Percentiles rank a stretch among this genome's conserved stretches.
phyloP scores from a whole-genome alignment of 2,329 filamentous ascomycete species.

The Ophiostoma ulmi region DNA sequence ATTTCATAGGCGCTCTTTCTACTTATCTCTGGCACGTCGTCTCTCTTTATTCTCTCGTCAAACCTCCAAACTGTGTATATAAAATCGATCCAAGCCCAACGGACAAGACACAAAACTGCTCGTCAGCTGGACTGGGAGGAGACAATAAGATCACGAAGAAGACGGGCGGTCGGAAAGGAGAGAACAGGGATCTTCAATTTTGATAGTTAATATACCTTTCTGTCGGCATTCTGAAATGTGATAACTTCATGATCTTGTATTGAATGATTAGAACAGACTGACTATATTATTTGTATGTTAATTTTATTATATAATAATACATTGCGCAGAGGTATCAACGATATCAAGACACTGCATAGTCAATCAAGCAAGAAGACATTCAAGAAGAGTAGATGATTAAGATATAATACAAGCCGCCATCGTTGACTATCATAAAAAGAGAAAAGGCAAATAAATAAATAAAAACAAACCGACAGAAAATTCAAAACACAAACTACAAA shows the following conservation, averaged over 20 bases:
- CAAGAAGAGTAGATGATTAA: not conserved
- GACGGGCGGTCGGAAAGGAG: not conserved
- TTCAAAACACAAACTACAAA: not conserved
- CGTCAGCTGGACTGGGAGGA: slow-evolving; percentile 14
- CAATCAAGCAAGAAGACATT: not conserved
- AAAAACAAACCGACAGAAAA: too few species aligned
- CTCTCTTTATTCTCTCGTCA: not conserved
- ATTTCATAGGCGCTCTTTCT: not conserved
- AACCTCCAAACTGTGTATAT: slow-evolving; percentile 10
- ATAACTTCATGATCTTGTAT: not conserved
- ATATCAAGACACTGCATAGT: not conserved
- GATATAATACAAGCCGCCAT: not conserved
- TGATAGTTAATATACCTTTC: slow-evolving; percentile 14
- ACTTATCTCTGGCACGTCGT: not conserved
- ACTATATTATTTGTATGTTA: not conserved
- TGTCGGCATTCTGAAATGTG: not conserved
- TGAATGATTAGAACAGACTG: too few species aligned
- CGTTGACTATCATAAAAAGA: not conserved
- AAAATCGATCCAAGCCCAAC: not conserved
- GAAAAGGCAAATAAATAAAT: not conserved
- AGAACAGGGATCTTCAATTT: not conserved
- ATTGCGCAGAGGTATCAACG: too few species aligned
- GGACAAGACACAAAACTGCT: slow-evolving; percentile 11
- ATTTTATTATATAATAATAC: too few species aligned
- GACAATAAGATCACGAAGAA: not conserved